Evolutionary conservation across 2,329 filamentous ascomycete genomes (phyloP).

Genomic region (Trichoderma sp.): DNA sequence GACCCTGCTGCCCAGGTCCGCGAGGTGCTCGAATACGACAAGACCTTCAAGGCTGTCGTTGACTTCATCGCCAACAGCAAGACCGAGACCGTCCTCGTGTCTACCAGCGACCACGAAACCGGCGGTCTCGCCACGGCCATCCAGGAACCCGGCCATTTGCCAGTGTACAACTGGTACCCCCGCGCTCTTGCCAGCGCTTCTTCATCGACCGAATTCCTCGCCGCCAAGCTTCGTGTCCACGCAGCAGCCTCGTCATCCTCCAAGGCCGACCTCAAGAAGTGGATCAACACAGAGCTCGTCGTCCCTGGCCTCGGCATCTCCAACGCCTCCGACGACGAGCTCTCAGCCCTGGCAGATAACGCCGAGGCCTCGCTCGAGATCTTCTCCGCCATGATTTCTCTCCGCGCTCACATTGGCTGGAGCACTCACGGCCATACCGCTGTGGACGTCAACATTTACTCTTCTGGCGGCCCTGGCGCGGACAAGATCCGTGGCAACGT

Average conservation of each 20-base stretch:
- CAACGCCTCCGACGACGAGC: constrained; percentile 71
- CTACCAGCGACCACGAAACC: constrained; percentile 95
- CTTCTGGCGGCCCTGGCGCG: constrained; percentile 66
- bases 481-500: constrained; percentile 76
- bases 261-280: constrained; percentile 54
- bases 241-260: constrained; percentile 46
- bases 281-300: constrained; percentile 69
- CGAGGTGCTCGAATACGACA: constrained; percentile 95
- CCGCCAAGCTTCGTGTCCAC: constrained; percentile 61
- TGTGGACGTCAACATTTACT: constrained; percentile 96
- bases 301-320: constrained; percentile 72
- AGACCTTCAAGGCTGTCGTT: constrained; percentile 76
- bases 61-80: constrained; percentile 78
- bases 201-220: constrained; percentile 73
- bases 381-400: constrained; percentile 84
- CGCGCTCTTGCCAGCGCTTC: constrained; percentile 74
- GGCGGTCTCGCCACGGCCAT: constrained; percentile 82
- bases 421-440: constrained; percentile 89
- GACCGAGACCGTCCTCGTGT: constrained; percentile 77
- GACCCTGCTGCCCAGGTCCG: constrained; percentile 82
- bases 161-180: constrained; percentile 77
- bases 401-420: constrained; percentile 90
- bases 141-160: constrained; percentile 57
- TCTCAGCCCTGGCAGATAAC: constrained; percentile 63
- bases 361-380: constrained; percentile 56